Conservation (phyloP, 176 grass and related monocot species). For the Oryza meyeriana region DNA sequence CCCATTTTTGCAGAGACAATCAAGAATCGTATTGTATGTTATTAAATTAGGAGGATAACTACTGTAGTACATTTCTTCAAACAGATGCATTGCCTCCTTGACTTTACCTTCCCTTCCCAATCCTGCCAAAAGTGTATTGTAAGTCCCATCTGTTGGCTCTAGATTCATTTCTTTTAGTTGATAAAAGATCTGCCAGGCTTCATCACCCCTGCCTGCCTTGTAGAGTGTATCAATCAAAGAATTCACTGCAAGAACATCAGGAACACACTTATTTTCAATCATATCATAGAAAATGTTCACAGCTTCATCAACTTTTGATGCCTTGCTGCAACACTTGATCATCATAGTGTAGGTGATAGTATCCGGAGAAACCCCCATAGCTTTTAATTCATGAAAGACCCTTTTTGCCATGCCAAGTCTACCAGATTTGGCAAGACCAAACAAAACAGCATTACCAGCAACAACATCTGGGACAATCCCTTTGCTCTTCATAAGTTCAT, state of each 20-base stretch:
- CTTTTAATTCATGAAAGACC: conserved; percentile 69
- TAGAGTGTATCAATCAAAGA: conserved; percentile 78
- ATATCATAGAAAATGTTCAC: conserved; percentile 79
- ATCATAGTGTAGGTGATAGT: conserved; percentile 93
- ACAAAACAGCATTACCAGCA: conserved; percentile 81
- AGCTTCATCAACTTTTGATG: conserved; percentile 66
- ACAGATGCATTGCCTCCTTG: conserved; percentile 56
- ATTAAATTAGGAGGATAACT: conserved; percentile 66
- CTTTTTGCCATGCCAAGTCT: conserved; percentile 73
- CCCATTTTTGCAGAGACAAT: conserved; percentile 94
- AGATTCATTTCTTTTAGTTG: conserved; percentile 72
- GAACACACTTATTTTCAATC: conserved; percentile 62
- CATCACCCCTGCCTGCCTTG: conserved; percentile 66
- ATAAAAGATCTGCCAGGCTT: conserved; percentile 83
- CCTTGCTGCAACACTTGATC: conserved; percentile 93
- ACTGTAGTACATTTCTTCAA: conserved; percentile 62
- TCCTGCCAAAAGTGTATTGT: conserved; percentile 84
- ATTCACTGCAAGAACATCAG: conserved; percentile 72
- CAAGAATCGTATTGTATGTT: conserved; percentile 84
- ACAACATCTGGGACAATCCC: conserved; percentile 75
- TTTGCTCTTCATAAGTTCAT: conserved; percentile 78
- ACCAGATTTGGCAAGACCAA: conserved; percentile 81
- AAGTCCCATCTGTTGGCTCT: conserved; percentile 63
- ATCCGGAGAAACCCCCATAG: conserved; percentile 70
- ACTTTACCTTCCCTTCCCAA: conserved; percentile 92